Evolutionary conservation across 768 basidiomycete species (phyloP).

Genomic region (Amanita jacksonii): DNA sequence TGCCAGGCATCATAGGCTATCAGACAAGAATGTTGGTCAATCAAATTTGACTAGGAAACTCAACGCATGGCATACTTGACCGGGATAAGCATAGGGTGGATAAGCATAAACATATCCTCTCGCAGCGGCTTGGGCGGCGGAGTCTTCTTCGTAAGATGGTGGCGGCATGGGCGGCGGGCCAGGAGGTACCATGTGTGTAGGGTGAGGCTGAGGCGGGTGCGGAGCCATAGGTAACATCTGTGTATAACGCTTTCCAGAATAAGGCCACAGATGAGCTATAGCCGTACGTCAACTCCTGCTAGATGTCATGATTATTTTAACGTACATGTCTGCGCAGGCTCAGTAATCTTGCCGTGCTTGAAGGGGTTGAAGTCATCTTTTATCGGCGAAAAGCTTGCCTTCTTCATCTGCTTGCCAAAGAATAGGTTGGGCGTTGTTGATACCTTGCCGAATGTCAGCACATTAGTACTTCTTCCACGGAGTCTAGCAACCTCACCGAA

Average conservation of each 20-base stretch:
- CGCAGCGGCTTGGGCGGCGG: slow-evolving; percentile 47
- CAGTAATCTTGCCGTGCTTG: slow-evolving; percentile 75
- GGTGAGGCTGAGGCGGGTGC: slow-evolving; percentile 52
- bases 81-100: slow-evolving; percentile 68
- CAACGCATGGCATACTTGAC: slow-evolving; percentile 43
- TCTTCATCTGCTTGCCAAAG: slow-evolving; percentile 81
- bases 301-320: slow-evolving; percentile 13
- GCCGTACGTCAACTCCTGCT: not conserved
- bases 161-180: slow-evolving; percentile 63
- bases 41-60: not conserved
- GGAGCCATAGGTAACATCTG: slow-evolving; percentile 64
- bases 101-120: slow-evolving; percentile 65
- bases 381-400: slow-evolving; percentile 65
- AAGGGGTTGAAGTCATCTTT: slow-evolving; percentile 98
- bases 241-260: slow-evolving; percentile 79
- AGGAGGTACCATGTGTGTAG: slow-evolving; percentile 57
- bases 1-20: slow-evolving; percentile 80
- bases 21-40: slow-evolving; percentile 5
- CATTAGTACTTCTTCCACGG: not conserved
- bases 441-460: slow-evolving; percentile 19
- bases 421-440: slow-evolving; percentile 68
- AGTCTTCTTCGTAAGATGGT: slow-evolving; percentile 73
- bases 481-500: slow-evolving; percentile 24
- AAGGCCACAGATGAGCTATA: slow-evolving; percentile 76
- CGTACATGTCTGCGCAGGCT: slow-evolving; percentile 68